These are phyloP conservation scores for Aspergillus calidoustus DNA, from an alignment of 2,329 filamentous ascomycete genomes.

Conservation along the genomic window DNA sequence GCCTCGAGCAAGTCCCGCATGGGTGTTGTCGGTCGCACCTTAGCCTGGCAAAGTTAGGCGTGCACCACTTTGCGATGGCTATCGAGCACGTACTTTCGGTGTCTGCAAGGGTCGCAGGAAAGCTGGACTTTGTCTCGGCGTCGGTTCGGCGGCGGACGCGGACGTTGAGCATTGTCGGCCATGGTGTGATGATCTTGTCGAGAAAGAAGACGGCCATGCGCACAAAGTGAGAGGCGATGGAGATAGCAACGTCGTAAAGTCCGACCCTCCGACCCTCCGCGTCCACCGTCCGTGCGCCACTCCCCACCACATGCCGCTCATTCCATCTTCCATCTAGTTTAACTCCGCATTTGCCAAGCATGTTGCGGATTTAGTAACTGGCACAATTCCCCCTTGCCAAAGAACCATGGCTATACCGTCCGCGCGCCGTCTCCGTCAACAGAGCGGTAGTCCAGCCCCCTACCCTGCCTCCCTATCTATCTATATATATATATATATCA, in stretches of 20 bases:
- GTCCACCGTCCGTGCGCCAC: neutral
- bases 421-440: no score
- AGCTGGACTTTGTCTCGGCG: constrained; percentile 6
- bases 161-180: neutral
- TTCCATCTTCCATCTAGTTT: neutral
- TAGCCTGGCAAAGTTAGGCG: neutral
- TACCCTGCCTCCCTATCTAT: neutral
- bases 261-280: constrained; percentile 5
- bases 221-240: neutral
- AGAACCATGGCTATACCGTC: neutral
- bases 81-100: constrained; percentile 4
- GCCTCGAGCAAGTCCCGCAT: neutral
- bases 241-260: neutral
- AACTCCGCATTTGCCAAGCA: neutral
- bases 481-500: neutral
- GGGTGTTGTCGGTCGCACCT: neutral
- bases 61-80: neutral
- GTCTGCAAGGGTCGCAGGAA: constrained; percentile 3
- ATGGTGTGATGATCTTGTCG: neutral
- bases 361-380: neutral
- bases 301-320: neutral
- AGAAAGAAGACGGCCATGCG: neutral
- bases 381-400: neutral
- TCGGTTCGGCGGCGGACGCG: constrained; percentile 1
- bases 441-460: neutral